Conservation (phyloP, 768 basidiomycete species). For the Pluteus cervinus region DNA sequence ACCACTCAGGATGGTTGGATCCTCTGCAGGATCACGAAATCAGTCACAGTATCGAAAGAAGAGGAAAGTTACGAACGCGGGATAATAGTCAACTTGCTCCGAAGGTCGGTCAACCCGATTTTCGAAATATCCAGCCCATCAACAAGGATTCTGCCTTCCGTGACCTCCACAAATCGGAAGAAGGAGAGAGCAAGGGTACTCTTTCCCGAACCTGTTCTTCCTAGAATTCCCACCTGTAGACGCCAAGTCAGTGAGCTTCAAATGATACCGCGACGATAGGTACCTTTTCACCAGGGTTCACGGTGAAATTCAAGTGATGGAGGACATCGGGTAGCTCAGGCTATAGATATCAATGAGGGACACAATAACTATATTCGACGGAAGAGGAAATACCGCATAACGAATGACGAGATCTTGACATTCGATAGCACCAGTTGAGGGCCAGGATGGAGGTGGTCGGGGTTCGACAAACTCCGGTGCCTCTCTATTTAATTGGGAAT, state of each 20-base stretch:
- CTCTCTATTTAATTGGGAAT: conserved; percentile 73
- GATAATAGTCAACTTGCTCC: conserved; percentile 72
- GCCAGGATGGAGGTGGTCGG: conserved; percentile 81
- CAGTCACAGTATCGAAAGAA: conserved; percentile 43
- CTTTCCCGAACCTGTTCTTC: conserved; percentile 72
- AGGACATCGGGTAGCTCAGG: conserved; percentile 79
- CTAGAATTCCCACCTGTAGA: conserved; percentile 59
- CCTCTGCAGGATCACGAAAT: conserved; percentile 51
- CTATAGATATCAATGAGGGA: conserved; percentile 25
- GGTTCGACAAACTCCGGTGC: conserved; percentile 83
- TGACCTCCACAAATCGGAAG: conserved; percentile 83
- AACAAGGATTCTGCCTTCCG: conserved; percentile 60
- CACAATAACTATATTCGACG: neutral
- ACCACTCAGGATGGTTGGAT: conserved; percentile 83
- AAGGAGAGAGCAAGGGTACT: conserved; percentile 79
- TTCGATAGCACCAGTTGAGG: conserved; percentile 58
- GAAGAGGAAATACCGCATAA: conserved; percentile 54
- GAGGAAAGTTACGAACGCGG: conserved; percentile 34
- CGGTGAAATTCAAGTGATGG: conserved; percentile 69
- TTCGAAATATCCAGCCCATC: conserved; percentile 71
- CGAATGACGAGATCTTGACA: conserved; percentile 73
- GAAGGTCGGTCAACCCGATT: conserved; percentile 72
- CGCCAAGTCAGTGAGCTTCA: conserved; percentile 10
- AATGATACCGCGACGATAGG: conserved; percentile 20
- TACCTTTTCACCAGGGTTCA: conserved; percentile 74